Conservation (phyloP, 495 filamentous ascomycete species). For the Penicillium dipodomyicola region DNA sequence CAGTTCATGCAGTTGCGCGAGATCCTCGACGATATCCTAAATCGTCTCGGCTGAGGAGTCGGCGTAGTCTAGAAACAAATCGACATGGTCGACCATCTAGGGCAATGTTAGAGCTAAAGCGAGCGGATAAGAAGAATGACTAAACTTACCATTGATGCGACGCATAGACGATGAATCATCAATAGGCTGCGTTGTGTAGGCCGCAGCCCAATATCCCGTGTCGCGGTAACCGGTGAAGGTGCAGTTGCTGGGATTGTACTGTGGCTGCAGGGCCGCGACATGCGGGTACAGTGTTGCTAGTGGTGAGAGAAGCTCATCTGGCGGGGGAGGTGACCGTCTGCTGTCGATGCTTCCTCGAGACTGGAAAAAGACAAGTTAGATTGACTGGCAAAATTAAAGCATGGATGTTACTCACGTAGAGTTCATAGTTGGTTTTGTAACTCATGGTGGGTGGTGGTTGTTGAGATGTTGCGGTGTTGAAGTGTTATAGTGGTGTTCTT, state of each 20-base stretch:
- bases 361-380: conserved; percentile 8
- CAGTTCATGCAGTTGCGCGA: conserved; percentile 15
- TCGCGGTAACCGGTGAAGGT: conserved; percentile 41
- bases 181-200: conserved; percentile 31
- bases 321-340: conserved; percentile 27
- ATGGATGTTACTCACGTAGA: conserved; percentile 32
- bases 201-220: conserved; percentile 39
- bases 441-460: conserved; percentile 27
- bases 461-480: not conserved
- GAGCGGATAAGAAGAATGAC: not conserved
- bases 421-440: conserved; percentile 49
- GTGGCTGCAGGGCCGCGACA: conserved; percentile 40
- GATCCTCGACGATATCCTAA: conserved; percentile 26
- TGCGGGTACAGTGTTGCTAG: conserved; percentile 43
- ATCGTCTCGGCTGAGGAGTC: conserved; percentile 36
- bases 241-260: conserved; percentile 35
- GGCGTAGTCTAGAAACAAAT: conserved; percentile 34
- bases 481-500: not conserved
- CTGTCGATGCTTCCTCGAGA: conserved; percentile 30
- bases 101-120: not conserved
- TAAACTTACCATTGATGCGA: conserved; percentile 30
- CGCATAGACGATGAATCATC: conserved; percentile 24
- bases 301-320: conserved; percentile 39
- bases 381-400: not conserved
- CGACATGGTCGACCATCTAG: conserved; percentile 25